Evolutionary conservation across 768 basidiomycete species (phyloP).

Genomic region (Xerocomellus chrysenteron): DNA sequence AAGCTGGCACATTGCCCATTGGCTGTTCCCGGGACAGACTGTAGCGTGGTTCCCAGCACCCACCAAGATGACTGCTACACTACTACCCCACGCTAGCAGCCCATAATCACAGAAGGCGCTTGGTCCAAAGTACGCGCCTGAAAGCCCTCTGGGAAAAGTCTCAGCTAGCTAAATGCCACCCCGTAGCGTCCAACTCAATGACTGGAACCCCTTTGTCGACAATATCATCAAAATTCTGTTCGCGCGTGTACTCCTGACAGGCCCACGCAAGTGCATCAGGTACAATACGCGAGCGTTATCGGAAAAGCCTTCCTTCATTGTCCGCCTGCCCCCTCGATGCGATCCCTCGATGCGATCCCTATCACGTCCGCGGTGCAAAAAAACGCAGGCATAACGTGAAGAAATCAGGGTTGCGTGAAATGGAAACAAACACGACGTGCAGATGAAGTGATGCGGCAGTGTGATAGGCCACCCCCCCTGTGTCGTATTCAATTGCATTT

Average conservation of each 20-base stretch:
- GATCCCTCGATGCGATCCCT: slow-evolving; percentile 15
- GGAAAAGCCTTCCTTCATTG: neutral
- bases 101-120: no score
- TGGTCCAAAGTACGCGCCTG: neutral
- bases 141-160: neutral
- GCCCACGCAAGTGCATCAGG: neutral
- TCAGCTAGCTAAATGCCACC: neutral
- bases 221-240: neutral
- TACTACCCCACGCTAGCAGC: neutral
- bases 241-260: neutral
- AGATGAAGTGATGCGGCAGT: neutral
- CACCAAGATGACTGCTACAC: no score
- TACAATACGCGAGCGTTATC: neutral
- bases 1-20: no score
- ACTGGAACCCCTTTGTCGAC: neutral
- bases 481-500: neutral
- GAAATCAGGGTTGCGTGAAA: neutral
- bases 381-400: neutral
- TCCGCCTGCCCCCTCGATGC: slow-evolving; percentile 2
- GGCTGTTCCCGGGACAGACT: no score
- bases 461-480: neutral
- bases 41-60: no score
- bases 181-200: neutral
- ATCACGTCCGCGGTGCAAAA: neutral
- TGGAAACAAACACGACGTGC: neutral